Conservation (phyloP, 352 stramenopile genomes). For the Thraustochytrium striatum region DNA sequence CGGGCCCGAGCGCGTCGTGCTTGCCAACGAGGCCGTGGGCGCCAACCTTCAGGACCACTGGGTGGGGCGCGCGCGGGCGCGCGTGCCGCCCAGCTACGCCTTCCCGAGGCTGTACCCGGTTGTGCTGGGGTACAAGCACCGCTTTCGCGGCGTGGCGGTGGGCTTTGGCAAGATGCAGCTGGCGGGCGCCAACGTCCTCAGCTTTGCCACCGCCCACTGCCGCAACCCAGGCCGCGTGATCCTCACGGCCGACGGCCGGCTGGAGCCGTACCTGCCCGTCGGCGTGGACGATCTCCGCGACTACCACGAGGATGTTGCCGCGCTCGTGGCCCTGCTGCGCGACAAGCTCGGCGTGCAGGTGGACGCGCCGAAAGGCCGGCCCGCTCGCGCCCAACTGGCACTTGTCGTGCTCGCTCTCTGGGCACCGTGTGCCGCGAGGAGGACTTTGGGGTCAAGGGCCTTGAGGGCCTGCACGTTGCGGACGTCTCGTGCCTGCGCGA, state of each 20-base stretch:
- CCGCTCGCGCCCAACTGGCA: conserved; percentile 41
- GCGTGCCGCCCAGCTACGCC: neutral
- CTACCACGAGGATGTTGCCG: neutral
- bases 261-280: conserved; percentile 40
- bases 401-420: conserved; percentile 26
- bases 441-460: neutral
- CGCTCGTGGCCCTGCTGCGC: neutral
- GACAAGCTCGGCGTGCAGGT: neutral
- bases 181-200: conserved; percentile 7
- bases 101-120: conserved; percentile 18
- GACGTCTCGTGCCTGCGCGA: conserved; percentile 18
- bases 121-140: conserved; percentile 39
- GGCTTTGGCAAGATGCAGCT: conserved; percentile 44
- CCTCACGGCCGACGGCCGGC: neutral
- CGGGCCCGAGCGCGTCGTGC: neutral
- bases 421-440: neutral
- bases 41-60: conserved; percentile 35
- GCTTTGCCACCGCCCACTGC: conserved; percentile 17
- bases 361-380: neutral
- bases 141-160: neutral
- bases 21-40: conserved; percentile 19
- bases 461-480: neutral
- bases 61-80: conserved; percentile 10
- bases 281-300: conserved; percentile 15
- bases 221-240: conserved; percentile 26